phyloP scores from a whole-genome alignment of 768 basidiomycete genomes.

The Russula brevipes region DNA sequence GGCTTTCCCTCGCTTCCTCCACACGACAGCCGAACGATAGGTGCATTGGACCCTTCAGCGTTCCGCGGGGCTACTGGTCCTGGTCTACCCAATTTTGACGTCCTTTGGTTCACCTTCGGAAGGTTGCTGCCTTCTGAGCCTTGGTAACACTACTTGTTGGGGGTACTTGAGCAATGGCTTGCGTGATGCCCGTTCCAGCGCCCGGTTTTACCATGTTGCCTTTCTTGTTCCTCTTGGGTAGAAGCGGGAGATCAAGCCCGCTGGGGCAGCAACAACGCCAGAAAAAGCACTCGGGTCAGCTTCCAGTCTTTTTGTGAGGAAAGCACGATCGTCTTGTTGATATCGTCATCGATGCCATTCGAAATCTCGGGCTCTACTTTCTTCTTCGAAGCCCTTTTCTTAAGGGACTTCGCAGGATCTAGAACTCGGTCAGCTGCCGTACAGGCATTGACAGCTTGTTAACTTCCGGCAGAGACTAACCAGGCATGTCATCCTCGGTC shows the following conservation, averaged over 20 bases:
- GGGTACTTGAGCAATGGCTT: neutral
- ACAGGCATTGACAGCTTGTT: neutral
- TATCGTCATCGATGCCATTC: slow-evolving; percentile 3
- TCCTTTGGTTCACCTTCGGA: neutral
- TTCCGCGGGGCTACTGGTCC: neutral
- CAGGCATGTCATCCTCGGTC: neutral
- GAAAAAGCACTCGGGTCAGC: neutral
- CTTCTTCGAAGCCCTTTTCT: neutral
- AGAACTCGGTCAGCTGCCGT: neutral
- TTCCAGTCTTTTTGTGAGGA: slow-evolving; percentile 7
- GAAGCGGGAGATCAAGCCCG: neutral
- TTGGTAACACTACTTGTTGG: neutral
- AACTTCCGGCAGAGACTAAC: slow-evolving; percentile 11
- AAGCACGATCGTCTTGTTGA: slow-evolving; percentile 19
- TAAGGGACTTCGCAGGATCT: slow-evolving; percentile 1
- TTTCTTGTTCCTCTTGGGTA: neutral
- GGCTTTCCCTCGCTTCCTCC: neutral
- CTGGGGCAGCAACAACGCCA: neutral
- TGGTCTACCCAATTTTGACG: neutral
- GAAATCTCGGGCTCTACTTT: neutral
- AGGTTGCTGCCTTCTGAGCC: neutral
- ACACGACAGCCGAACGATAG: too few species aligned
- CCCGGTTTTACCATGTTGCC: neutral
- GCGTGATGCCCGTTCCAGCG: neutral
- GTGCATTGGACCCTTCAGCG: neutral